Percentiles rank a stretch among this genome's conserved stretches.
Evolutionary conservation across 345 rosid species (phyloP).

Genomic region (Gossypium bickii): DNA sequence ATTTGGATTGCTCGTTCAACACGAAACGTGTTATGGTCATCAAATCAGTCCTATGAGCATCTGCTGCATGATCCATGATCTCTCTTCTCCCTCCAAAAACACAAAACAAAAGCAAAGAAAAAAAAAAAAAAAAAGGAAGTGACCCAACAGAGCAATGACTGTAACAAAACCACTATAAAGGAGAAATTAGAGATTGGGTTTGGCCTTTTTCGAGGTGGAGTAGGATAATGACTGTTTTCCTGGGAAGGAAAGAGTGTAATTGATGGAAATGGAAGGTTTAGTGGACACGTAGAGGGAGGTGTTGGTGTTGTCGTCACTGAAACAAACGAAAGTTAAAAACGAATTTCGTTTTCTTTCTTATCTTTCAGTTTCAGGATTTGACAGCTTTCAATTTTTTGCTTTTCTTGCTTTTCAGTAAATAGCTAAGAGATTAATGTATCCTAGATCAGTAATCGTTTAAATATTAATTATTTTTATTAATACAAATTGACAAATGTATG

Average conservation of each 20-base stretch:
- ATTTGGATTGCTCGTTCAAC: slow-evolving; percentile 78
- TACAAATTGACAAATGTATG: too few relatives aligned
- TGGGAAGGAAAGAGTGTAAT: slow-evolving; percentile 17
- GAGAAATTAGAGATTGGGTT: not conserved
- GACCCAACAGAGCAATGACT: not conserved
- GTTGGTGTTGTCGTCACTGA: slow-evolving; percentile 41
- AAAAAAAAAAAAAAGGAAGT: not conserved
- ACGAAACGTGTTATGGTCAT: slow-evolving; percentile 93
- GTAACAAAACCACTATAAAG: not conserved
- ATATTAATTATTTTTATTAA: too few relatives aligned
- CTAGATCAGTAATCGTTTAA: too few relatives aligned
- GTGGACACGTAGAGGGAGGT: slow-evolving; percentile 54
- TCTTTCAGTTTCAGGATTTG: not conserved
- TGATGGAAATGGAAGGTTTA: slow-evolving; percentile 18
- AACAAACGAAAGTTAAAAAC: slow-evolving; percentile 29
- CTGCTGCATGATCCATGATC: slow-evolving; percentile 83
- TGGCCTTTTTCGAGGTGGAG: slow-evolving; percentile 33
- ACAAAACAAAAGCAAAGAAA: not conserved
- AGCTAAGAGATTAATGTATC: too few relatives aligned
- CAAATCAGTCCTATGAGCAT: slow-evolving; percentile 86
- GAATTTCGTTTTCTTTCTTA: slow-evolving; percentile 14
- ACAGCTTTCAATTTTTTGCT: slow-evolving; percentile 7
- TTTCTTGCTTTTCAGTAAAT: too few relatives aligned
- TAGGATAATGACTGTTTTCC: slow-evolving; percentile 13
- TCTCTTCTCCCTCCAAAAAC: not conserved